These are phyloP conservation scores for Ophiostoma ips DNA, from an alignment of 2,329 filamentous ascomycete genomes.

Conservation along the genomic window DNA sequence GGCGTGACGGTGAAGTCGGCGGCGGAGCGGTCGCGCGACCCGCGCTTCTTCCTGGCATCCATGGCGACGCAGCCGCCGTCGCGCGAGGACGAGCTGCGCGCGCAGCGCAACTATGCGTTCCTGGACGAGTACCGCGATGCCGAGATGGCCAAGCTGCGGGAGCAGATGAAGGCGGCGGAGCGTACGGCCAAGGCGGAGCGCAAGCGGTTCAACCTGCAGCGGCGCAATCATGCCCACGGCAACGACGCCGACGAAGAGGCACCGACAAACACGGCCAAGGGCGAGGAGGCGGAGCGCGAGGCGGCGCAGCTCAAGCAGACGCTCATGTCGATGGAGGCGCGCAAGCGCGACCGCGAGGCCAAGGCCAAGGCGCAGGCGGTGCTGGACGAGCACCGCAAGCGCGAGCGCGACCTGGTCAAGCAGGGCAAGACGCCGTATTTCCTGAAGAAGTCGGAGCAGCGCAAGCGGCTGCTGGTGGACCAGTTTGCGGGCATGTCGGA, in stretches of 20 bases:
- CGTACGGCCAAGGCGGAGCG: slow-evolving; percentile 9
- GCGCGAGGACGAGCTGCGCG: slow-evolving; percentile 37
- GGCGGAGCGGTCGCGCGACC: slow-evolving; percentile 50
- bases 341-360: slow-evolving; percentile 53
- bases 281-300: slow-evolving; percentile 19
- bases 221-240: slow-evolving; percentile 20
- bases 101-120: slow-evolving; percentile 70
- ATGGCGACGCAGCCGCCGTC: slow-evolving; percentile 27
- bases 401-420: slow-evolving; percentile 72
- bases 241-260: not conserved
- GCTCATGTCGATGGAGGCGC: slow-evolving; percentile 66
- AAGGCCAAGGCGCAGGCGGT: slow-evolving; percentile 59
- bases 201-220: slow-evolving; percentile 3
- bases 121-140: slow-evolving; percentile 69
- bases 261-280: slow-evolving; percentile 1
- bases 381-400: slow-evolving; percentile 58
- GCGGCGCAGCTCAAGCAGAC: slow-evolving; percentile 59
- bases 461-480: slow-evolving; percentile 68
- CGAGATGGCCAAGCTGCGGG: slow-evolving; percentile 67
- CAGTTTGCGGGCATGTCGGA: slow-evolving; percentile 74
- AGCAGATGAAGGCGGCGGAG: slow-evolving; percentile 51
- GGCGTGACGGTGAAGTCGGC: slow-evolving; percentile 36
- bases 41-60: slow-evolving; percentile 64
- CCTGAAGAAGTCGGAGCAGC: slow-evolving; percentile 82
- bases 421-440: slow-evolving; percentile 90